A percentile compares a stretch with the other conserved stretches of the same genome.
Conservation (phyloP, 2,329 filamentous ascomycete species). For the Penicillium crustosum region DNA sequence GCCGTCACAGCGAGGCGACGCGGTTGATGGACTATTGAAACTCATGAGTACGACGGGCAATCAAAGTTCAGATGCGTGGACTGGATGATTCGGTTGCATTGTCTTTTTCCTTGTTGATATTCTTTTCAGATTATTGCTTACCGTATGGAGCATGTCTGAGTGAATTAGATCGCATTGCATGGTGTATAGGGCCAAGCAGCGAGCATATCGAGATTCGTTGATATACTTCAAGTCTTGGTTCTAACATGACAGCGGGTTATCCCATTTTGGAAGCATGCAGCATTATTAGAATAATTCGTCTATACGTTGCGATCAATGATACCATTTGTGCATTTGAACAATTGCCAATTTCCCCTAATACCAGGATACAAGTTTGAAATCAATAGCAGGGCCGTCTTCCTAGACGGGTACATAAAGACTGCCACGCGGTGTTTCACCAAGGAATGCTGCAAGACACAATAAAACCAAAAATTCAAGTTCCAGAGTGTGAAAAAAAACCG, state of each 20-base stretch:
- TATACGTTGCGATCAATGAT: slow-evolving; percentile 23
- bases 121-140: background rate
- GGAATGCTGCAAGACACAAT: background rate
- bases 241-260: background rate
- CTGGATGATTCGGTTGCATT: slow-evolving; percentile 13
- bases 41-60: slow-evolving; percentile 39
- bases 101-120: slow-evolving; percentile 5
- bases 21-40: slow-evolving; percentile 42
- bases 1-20: slow-evolving; percentile 38
- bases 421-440: background rate
- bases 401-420: background rate
- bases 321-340: slow-evolving; percentile 19
- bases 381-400: background rate
- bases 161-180: background rate
- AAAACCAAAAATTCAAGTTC: background rate
- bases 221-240: background rate
- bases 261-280: slow-evolving; percentile 13
- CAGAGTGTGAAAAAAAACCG: background rate
- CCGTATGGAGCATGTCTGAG: background rate
- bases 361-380: background rate
- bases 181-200: background rate
- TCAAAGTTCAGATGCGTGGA: slow-evolving; percentile 27
- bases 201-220: background rate
- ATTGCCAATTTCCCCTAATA: background rate
- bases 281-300: slow-evolving; percentile 14